Conservation (phyloP, 208 protist genomes). For the Trypanosoma congolense region DNA sequence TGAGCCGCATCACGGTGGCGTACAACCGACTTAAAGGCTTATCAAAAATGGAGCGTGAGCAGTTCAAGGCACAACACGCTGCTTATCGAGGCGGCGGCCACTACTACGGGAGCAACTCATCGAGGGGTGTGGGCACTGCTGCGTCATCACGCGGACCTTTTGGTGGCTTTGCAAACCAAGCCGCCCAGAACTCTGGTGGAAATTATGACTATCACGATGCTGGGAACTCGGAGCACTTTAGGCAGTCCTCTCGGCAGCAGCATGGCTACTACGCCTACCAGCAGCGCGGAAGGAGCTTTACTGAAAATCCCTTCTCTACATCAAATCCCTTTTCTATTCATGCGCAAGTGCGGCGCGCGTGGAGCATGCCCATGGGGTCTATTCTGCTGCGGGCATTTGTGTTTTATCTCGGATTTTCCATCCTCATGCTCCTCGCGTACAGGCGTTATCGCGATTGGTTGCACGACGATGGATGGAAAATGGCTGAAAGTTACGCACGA, state of each 20-base stretch:
- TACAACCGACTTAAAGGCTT: conserved; percentile 59
- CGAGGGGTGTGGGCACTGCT: background rate
- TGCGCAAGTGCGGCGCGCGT: conserved; percentile 34
- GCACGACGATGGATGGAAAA: conserved; percentile 77
- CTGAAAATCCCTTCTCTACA: conserved; percentile 54
- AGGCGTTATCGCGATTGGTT: conserved; percentile 61
- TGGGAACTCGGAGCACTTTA: conserved; percentile 22
- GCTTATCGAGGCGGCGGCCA: conserved; percentile 30
- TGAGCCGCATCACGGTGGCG: conserved; percentile 75
- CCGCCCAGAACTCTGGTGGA: conserved; percentile 18
- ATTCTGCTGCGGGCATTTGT: conserved; percentile 61
- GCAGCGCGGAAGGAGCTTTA: conserved; percentile 23
- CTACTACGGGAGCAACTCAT: background rate
- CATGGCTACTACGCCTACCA: conserved; percentile 52
- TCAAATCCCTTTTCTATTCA: conserved; percentile 47
- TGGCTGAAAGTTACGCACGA: conserved; percentile 65
- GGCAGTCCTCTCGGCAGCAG: conserved; percentile 20
- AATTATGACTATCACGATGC: conserved; percentile 35
- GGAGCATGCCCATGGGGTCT: conserved; percentile 32
- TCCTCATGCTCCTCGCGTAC: conserved; percentile 54
- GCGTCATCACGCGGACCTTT: conserved; percentile 8
- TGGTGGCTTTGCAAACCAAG: conserved; percentile 17
- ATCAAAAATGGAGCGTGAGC: conserved; percentile 51
- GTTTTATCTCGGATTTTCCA: conserved; percentile 57
- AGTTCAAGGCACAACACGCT: conserved; percentile 43